phyloP scores from a whole-genome alignment of 2,329 filamentous ascomycete species.

The Venturia aucupariae region DNA sequence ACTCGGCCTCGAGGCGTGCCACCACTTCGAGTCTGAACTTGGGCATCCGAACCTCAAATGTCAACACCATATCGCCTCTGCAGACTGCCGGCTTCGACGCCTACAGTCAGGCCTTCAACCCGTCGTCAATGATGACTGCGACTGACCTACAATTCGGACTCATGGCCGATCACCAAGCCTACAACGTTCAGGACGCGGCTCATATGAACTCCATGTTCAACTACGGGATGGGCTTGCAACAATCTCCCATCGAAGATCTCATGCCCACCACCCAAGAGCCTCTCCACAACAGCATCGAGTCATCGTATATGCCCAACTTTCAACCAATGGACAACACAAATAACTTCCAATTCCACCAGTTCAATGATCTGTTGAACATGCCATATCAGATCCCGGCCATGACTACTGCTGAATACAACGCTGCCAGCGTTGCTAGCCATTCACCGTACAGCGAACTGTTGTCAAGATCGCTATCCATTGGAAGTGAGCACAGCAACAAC shows the following conservation, averaged over 20 bases:
- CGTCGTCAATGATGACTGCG: slow-evolving; percentile 21
- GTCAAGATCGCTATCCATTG: slow-evolving; percentile 76
- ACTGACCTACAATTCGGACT: slow-evolving; percentile 9
- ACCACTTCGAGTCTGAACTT: slow-evolving; percentile 16
- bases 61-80: slow-evolving; percentile 17
- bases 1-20: slow-evolving; percentile 9
- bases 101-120: slow-evolving; percentile 19
- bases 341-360: slow-evolving; percentile 26
- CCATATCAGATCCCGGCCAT: slow-evolving; percentile 29
- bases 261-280: slow-evolving; percentile 30
- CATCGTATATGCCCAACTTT: slow-evolving; percentile 33
- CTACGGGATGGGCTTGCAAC: slow-evolving; percentile 27
- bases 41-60: slow-evolving; percentile 12
- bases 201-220: slow-evolving; percentile 7
- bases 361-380: slow-evolving; percentile 18
- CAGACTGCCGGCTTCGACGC: slow-evolving; percentile 23
- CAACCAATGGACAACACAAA: slow-evolving; percentile 36
- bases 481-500: slow-evolving; percentile 71
- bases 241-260: slow-evolving; percentile 40
- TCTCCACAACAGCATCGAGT: slow-evolving; percentile 32
- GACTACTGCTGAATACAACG: slow-evolving; percentile 21
- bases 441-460: slow-evolving; percentile 74
- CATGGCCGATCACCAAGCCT: slow-evolving; percentile 6
- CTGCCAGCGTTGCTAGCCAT: slow-evolving; percentile 39
- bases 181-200: not conserved